Conservation (phyloP, 441 rosid species). For the Lepidium campestre region DNA sequence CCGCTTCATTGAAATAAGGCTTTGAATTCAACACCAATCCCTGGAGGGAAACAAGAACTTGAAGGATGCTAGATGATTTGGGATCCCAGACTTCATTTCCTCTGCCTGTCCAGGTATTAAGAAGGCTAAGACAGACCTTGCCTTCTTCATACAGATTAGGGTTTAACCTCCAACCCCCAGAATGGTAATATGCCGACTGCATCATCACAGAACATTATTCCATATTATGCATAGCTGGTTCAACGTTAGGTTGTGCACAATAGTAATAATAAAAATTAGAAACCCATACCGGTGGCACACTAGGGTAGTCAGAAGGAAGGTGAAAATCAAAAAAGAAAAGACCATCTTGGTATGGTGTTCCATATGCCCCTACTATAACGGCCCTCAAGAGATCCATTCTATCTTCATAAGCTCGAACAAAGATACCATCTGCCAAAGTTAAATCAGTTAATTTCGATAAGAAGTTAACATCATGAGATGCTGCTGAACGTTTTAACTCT, state of each 20-base stretch:
- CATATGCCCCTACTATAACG: constrained; percentile 88
- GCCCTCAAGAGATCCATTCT: constrained; percentile 96
- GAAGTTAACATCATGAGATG: constrained; percentile 1
- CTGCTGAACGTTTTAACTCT: background rate
- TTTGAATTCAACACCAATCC: constrained; percentile 88
- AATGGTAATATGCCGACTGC: constrained; percentile 90
- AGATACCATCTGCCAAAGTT: constrained; percentile 66
- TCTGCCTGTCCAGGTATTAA: constrained; percentile 95
- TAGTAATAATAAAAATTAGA: background rate
- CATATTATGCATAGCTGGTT: background rate
- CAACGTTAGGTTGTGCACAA: background rate
- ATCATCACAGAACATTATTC: constrained; percentile 20
- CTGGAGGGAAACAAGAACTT: constrained; percentile 95
- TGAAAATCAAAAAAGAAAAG: constrained; percentile 96
- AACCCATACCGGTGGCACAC: constrained; percentile 78
- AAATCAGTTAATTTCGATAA: background rate
- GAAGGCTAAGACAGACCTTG: constrained; percentile 96
- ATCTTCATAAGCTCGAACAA: constrained; percentile 90
- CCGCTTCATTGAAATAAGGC: constrained; percentile 99
- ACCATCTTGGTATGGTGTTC: constrained; percentile 99
- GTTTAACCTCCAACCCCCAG: constrained; percentile 98
- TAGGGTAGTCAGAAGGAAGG: constrained; percentile 84
- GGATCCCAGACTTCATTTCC: constrained; percentile 99
- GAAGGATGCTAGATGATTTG: constrained; percentile 89
- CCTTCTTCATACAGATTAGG: constrained; percentile 97